Base-by-base conservation (phyloP, 129 eudicot genomes). In the Lactuca sativa region DNA sequence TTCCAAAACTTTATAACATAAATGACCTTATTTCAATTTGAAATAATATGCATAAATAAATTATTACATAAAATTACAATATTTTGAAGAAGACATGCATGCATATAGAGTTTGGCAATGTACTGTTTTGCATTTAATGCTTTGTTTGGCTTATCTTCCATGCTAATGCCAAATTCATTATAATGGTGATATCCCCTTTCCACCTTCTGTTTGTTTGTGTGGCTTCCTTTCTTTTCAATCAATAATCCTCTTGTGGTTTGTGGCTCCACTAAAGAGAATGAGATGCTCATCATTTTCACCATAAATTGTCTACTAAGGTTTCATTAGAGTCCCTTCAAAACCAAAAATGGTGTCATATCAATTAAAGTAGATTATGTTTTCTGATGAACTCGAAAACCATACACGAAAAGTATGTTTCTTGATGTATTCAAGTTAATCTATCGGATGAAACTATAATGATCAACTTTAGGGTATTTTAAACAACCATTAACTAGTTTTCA, bases 181-280 rank as follows among this genome's bases (percentile, higher is more conserved):
- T n/a, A 61, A 61, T 51, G 54, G 34, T 59, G 73, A 57, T 31
- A 63, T 63, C 48, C 71, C 32, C 17, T 56, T 67, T 34, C 66
- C 59, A 66, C 57, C 79, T 56, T 64, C 31, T 67, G 38, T 72
- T 40, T 78, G 64, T 44, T 51, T 78, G 71, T 73, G 79, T 79
- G 79, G 83, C 58, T 67, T 79, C 30, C 79, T 32, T 57, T 78
- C 74, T 53, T 73, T 66, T 79, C 79, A 79, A 69, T 72, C 82
- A 66, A 55, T 72, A 66, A 55, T 72, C 62, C 59, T 36, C 31
- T 32, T 53, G 38, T 59, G 66, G 67, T 48, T 14, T 67, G 72
- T 62, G 83, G 79, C 67, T 79, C 80, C 71, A 79, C 80, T 55
- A 18, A 43, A 68, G 52, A 74, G 71, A 66, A 66, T 51, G 64